These are phyloP conservation scores for Apiotrichum montevideense DNA, from an alignment of 1,284 basidiomycete genomes.

Conservation along the genomic window DNA sequence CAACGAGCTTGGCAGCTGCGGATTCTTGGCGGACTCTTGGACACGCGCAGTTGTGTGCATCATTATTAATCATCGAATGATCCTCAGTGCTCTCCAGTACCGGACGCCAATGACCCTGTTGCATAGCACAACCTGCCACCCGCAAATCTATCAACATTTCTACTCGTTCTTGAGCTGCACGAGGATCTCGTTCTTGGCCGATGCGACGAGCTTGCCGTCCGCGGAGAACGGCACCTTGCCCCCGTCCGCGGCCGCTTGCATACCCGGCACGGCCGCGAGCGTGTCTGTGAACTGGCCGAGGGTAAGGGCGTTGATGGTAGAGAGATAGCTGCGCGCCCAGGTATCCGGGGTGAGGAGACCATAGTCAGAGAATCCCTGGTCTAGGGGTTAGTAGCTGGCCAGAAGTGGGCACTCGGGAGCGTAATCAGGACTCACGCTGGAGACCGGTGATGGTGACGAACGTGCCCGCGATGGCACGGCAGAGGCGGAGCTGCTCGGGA, in stretches of 20 bases:
- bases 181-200: background rate
- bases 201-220: conserved; percentile 1
- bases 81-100: no score
- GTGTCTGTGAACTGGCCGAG: conserved; percentile 23
- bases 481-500: conserved; percentile 52
- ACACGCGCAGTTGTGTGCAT: no score
- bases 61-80: no score
- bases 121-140: no score
- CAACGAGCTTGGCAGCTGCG: no score
- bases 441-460: conserved; percentile 34
- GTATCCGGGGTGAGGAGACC: conserved; percentile 21
- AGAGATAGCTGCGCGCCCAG: conserved; percentile 17
- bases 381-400: conserved; percentile 11
- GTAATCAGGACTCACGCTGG: conserved; percentile 27
- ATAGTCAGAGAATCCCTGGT: conserved; percentile 45
- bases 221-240: conserved; percentile 20
- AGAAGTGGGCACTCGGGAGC: background rate
- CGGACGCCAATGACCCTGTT: no score
- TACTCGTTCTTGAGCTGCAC: conserved; percentile 1
- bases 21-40: no score
- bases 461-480: conserved; percentile 40
- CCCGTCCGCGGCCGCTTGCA: conserved; percentile 3
- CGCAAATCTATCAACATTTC: no score
- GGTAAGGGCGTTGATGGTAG: conserved; percentile 32
- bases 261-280: conserved; percentile 10